These are phyloP conservation scores for Mycogone perniciosa DNA, from an alignment of 2,329 filamentous ascomycete genomes.

Conservation along the genomic window DNA sequence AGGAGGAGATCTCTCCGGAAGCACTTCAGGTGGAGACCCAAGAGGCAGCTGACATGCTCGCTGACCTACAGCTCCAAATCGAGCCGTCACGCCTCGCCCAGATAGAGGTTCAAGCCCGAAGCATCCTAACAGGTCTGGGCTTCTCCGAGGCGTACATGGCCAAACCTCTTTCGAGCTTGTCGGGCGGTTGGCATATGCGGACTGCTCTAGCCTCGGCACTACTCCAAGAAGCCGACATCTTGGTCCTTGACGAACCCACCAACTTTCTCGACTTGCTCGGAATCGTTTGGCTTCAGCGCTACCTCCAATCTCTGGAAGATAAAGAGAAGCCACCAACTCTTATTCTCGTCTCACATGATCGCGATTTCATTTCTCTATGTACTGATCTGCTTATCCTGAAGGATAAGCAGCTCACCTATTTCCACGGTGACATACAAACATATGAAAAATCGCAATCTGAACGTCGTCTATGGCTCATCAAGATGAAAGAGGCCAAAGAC, in stretches of 20 bases:
- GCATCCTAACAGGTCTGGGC: slow-evolving; percentile 62
- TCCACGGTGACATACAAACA: slow-evolving; percentile 65
- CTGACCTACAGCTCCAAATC: slow-evolving; percentile 60
- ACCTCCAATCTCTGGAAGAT: slow-evolving; percentile 55
- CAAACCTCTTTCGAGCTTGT: slow-evolving; percentile 58
- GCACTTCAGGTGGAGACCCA: slow-evolving; percentile 59
- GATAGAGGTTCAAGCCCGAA: slow-evolving; percentile 59
- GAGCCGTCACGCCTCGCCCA: slow-evolving; percentile 59
- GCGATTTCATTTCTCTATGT: slow-evolving; percentile 70
- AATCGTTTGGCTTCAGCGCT: slow-evolving; percentile 77
- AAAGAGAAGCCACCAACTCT: slow-evolving; percentile 55
- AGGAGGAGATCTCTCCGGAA: slow-evolving; percentile 50
- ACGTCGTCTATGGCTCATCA: slow-evolving; percentile 59
- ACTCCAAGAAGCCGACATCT: slow-evolving; percentile 66
- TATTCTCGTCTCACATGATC: slow-evolving; percentile 76
- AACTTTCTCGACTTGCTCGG: slow-evolving; percentile 80
- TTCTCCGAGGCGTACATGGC: slow-evolving; percentile 59
- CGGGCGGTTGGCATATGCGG: slow-evolving; percentile 72
- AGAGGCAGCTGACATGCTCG: slow-evolving; percentile 62
- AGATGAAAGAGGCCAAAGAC: slow-evolving; percentile 78
- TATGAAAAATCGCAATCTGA: slow-evolving; percentile 66
- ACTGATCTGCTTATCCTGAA: slow-evolving; percentile 72
- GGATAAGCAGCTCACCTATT: slow-evolving; percentile 64
- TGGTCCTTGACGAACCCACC: slow-evolving; percentile 81
- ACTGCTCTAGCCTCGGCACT: slow-evolving; percentile 59